A percentile compares a stretch with the other conserved stretches of the same genome.
These are phyloP conservation scores for Lasiodiplodia gonubiensis DNA, from an alignment of 2,329 filamentous ascomycete species.

Conservation along the genomic window DNA sequence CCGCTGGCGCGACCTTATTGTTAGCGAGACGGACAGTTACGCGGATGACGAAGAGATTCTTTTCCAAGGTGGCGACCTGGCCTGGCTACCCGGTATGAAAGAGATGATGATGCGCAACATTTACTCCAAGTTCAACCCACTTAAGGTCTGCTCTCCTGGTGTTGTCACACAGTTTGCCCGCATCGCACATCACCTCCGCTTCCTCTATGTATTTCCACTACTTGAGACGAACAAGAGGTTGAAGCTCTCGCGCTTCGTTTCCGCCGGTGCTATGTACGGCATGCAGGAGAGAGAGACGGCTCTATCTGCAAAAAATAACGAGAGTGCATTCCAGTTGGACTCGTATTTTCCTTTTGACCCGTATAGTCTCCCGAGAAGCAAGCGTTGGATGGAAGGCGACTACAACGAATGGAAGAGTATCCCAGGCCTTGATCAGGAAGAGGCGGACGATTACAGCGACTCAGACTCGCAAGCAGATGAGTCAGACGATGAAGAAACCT, in stretches of 20 bases:
- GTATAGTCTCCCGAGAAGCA: conserved; percentile 86
- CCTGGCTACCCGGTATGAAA: conserved; percentile 77
- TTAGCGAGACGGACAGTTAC: conserved; percentile 58
- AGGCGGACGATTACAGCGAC: conserved; percentile 46
- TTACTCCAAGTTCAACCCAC: conserved; percentile 86
- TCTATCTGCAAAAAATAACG: conserved; percentile 63
- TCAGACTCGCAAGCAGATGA: conserved; percentile 38
- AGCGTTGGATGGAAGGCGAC: conserved; percentile 77
- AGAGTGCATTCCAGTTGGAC: conserved; percentile 83
- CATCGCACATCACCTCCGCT: conserved; percentile 81
- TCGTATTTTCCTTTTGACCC: conserved; percentile 98
- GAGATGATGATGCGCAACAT: conserved; percentile 78
- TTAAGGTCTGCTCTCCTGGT: conserved; percentile 89
- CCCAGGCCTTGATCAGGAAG: conserved; percentile 45
- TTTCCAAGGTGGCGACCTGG: conserved; percentile 73
- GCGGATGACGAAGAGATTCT: conserved; percentile 57
- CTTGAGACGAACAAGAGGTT: conserved; percentile 93
- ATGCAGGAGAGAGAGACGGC: conserved; percentile 61
- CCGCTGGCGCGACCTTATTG: conserved; percentile 88
- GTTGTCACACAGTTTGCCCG: conserved; percentile 93
- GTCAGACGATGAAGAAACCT: conserved; percentile 37
- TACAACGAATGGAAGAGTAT: conserved; percentile 47
- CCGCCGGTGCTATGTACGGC: conserved; percentile 52
- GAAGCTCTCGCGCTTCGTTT: conserved; percentile 73
- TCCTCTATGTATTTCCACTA: conserved; percentile 87